Percentiles rank a stretch among this genome's conserved stretches.
Evolutionary conservation across 495 filamentous ascomycete species (phyloP).

Genomic region (Penicillium chermesinum): DNA sequence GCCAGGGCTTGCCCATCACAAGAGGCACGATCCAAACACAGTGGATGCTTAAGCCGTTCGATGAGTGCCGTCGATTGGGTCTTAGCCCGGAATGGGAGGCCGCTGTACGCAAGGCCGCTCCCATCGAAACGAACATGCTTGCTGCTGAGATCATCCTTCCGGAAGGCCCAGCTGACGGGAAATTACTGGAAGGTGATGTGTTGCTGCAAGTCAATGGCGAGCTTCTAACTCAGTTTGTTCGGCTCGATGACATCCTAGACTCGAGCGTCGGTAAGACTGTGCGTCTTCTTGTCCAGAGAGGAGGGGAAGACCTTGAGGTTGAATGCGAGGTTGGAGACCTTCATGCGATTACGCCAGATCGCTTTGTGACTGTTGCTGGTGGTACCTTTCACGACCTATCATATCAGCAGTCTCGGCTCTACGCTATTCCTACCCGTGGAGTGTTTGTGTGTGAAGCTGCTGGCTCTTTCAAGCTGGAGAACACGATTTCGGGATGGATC

Average conservation of each 20-base stretch:
- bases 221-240: conserved; percentile 87
- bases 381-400: conserved; percentile 93
- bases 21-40: conserved; percentile 97
- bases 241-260: conserved; percentile 90
- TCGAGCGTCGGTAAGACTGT: conserved; percentile 73
- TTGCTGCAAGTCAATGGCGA: conserved; percentile 91
- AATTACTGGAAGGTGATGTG: conserved; percentile 94
- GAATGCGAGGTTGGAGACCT: conserved; percentile 84
- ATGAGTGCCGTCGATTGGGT: conserved; percentile 90
- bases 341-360: conserved; percentile 90
- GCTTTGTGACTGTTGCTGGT: conserved; percentile 89
- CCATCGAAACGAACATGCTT: conserved; percentile 92
- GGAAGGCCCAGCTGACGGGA: conserved; percentile 76
- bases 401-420: conserved; percentile 91
- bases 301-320: conserved; percentile 81
- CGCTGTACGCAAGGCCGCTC: conserved; percentile 71
- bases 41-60: conserved; percentile 94
- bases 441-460: conserved; percentile 95
- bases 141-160: conserved; percentile 94
- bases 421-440: conserved; percentile 84
- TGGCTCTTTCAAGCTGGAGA: conserved; percentile 91
- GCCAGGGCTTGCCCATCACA: conserved; percentile 64
- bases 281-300: conserved; percentile 75
- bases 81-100: conserved; percentile 82
- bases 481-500: conserved; percentile 85